Percentiles rank a stretch among this genome's conserved stretches.
phyloP scores from a whole-genome alignment of 2,329 filamentous ascomycete genomes.

The Epichloe glyceriae region DNA sequence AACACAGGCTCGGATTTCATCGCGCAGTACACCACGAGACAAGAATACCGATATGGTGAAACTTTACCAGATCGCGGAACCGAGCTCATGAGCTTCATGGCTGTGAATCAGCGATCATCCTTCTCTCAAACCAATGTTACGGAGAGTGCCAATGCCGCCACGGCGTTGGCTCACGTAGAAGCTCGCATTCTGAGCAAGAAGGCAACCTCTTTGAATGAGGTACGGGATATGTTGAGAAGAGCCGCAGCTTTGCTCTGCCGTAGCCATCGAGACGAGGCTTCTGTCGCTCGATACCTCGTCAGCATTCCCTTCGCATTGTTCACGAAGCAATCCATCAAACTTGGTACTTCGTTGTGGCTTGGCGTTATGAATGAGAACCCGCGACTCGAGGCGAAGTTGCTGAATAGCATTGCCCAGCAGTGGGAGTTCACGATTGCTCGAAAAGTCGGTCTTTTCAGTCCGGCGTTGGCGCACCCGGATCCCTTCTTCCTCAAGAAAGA shows the following conservation, averaged over 20 bases:
- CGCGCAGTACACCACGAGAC: slow-evolving; percentile 90
- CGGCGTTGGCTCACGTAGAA: slow-evolving; percentile 61
- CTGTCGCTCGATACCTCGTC: slow-evolving; percentile 77
- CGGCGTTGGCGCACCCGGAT: slow-evolving; percentile 59
- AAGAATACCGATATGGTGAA: slow-evolving; percentile 87
- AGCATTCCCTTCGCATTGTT: slow-evolving; percentile 88
- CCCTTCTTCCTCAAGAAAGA: slow-evolving; percentile 88
- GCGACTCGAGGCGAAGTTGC: slow-evolving; percentile 68
- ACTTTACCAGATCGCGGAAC: slow-evolving; percentile 54
- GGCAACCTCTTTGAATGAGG: slow-evolving; percentile 56
- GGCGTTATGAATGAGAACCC: slow-evolving; percentile 96
- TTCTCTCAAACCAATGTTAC: slow-evolving; percentile 37
- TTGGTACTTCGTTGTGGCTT: slow-evolving; percentile 91
- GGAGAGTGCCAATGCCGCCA: slow-evolving; percentile 46
- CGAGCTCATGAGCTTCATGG: slow-evolving; percentile 51
- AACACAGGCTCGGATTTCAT: slow-evolving; percentile 94
- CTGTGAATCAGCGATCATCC: slow-evolving; percentile 37
- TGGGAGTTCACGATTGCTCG: slow-evolving; percentile 79
- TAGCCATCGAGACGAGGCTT: slow-evolving; percentile 59
- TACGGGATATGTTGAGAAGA: slow-evolving; percentile 69
- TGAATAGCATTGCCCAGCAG: slow-evolving; percentile 77
- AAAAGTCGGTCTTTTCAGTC: slow-evolving; percentile 70
- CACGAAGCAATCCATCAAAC: slow-evolving; percentile 87
- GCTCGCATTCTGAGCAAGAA: slow-evolving; percentile 56
- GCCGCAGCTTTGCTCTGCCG: slow-evolving; percentile 80